Conservation (phyloP, 306 rosid genomes). For the Hylodesmum podocarpum region DNA sequence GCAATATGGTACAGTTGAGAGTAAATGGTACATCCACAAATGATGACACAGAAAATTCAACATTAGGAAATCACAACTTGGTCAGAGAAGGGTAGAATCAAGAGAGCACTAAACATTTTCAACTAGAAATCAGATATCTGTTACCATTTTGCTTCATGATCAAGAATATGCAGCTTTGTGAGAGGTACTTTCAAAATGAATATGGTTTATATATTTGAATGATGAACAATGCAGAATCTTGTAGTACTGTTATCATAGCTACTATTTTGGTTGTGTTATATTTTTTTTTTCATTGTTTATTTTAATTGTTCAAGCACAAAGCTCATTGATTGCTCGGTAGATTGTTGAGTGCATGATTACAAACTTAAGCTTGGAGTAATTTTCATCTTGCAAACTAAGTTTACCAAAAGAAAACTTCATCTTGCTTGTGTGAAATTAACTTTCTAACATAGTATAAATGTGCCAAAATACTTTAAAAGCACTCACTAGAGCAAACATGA, state of each 20-base stretch:
- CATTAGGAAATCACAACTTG: neutral
- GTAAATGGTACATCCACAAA: conserved; percentile 17
- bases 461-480: neutral
- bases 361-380: too few species aligned
- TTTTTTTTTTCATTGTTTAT: neutral
- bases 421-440: too few species aligned
- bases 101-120: neutral
- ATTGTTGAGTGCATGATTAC: too few species aligned
- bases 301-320: neutral
- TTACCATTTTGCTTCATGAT: neutral
- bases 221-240: neutral
- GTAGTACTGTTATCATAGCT: neutral
- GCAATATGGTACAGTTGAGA: conserved; percentile 5
- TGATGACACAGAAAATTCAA: conserved; percentile 10
- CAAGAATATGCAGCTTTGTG: neutral
- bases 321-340: neutral
- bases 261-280: neutral
- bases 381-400: too few species aligned
- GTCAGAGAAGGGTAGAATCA: conserved; percentile 26
- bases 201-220: neutral
- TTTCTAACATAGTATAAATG: too few species aligned
- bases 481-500: neutral
- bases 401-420: too few species aligned
- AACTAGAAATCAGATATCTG: neutral
- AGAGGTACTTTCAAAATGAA: neutral